Conservation (phyloP, 257 asterid species). For the Petunia axillaris region DNA sequence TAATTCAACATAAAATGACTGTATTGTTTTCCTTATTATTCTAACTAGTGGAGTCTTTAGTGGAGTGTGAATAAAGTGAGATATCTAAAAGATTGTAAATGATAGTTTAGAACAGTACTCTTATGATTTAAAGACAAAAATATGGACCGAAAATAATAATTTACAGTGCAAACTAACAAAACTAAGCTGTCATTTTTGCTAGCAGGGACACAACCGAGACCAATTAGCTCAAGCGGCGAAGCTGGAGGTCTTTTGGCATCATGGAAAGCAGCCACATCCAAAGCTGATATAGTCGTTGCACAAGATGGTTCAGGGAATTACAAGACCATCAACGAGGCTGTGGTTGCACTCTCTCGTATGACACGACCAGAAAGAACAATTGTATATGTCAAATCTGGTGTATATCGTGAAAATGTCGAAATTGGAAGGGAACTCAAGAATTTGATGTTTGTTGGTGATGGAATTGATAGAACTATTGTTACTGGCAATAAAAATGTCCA, state of each 20-base stretch:
- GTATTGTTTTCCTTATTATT: too few relatives aligned
- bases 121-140: too few relatives aligned
- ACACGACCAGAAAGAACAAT: conserved; percentile 42
- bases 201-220: conserved; percentile 25
- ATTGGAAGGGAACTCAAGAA: conserved; percentile 45
- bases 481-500: conserved; percentile 46
- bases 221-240: conserved; percentile 23
- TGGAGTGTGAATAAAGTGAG: too few relatives aligned
- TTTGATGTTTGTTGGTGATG: conserved; percentile 79
- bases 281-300: conserved; percentile 63
- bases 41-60: too few relatives aligned
- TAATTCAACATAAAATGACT: too few relatives aligned
- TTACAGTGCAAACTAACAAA: not conserved
- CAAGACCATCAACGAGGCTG: conserved; percentile 64
- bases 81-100: too few relatives aligned
- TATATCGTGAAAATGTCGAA: conserved; percentile 56
- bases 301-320: conserved; percentile 74
- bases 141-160: too few relatives aligned
- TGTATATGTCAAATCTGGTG: conserved; percentile 60
- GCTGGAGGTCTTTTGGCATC: conserved; percentile 42
- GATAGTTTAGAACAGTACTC: too few relatives aligned
- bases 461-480: conserved; percentile 63
- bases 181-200: not conserved
- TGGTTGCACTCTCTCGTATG: conserved; percentile 43
- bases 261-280: conserved; percentile 54